Percentiles rank a stretch among this genome's conserved stretches.
phyloP scores from a whole-genome alignment of 1,284 basidiomycete genomes.

The Rhodotorula sp. region DNA sequence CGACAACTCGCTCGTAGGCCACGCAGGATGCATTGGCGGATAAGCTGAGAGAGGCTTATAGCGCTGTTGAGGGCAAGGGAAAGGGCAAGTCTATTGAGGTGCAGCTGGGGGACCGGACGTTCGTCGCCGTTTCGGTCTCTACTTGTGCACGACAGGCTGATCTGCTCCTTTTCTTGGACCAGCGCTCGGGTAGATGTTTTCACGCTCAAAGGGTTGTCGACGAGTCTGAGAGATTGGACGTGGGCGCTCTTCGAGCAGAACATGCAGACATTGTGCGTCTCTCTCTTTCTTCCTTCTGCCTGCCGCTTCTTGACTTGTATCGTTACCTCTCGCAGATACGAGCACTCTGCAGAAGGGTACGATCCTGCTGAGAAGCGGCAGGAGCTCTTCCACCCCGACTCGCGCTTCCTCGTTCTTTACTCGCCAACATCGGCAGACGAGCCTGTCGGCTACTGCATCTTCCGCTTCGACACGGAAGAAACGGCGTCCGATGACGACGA shows the following conservation, averaged over 20 bases:
- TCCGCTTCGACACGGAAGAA: conserved; percentile 42
- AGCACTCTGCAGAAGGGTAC: conserved; percentile 25
- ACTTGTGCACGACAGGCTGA: too few relatives aligned
- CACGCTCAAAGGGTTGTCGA: neutral
- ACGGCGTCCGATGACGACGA: conserved; percentile 26
- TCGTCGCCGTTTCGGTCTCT: neutral
- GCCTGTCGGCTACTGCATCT: conserved; percentile 37
- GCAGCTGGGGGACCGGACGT: neutral
- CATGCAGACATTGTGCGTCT: conserved; percentile 33
- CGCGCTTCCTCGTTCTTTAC: conserved; percentile 35
- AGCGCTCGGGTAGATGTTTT: neutral
- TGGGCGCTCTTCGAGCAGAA: conserved; percentile 36
- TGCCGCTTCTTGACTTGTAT: too few relatives aligned
- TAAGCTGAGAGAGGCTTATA: neutral
- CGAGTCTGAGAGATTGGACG: conserved; percentile 4
- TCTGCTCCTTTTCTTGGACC: neutral
- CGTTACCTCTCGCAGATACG: conserved; percentile 33
- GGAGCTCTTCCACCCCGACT: conserved; percentile 41
- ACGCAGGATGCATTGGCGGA: neutral
- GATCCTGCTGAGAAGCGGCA: conserved; percentile 32
- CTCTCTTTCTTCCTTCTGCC: neutral
- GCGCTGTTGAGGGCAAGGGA: fast-evolving
- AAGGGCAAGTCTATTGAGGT: conserved; percentile 3
- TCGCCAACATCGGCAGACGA: neutral
- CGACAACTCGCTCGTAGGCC: neutral